Base-by-base conservation (phyloP, 2,329 filamentous ascomycete species). In the Cladosporium oxysporum region DNA sequence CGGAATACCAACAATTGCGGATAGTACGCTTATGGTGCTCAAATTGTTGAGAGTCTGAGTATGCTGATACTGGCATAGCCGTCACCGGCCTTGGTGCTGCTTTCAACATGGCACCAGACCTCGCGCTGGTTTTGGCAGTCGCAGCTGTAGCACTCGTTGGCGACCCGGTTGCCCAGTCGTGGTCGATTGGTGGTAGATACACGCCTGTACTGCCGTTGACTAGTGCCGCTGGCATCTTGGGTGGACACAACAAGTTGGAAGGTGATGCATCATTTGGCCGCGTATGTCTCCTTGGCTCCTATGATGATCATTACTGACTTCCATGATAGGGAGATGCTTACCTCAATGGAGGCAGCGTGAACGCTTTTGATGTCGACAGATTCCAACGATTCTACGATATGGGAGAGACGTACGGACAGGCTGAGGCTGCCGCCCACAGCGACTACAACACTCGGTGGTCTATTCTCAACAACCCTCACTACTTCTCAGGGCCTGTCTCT, bases 111-210 rank as follows among this genome's bases (percentile, higher is more conserved):
- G 72, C 71, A 26, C 62, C 68, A 6, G 68, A 74, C 28, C 67
- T 77, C 29, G 67, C 71, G 12, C 66, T 71, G 29, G 71, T 73
- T 23, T 73, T 78, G 26, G 71, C 76, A 23, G 71, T 70, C 18
- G 76, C 76, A 52, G 74, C 75, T 37, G 70, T 76, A 41, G 70
- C 72, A n/a, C 66, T 75, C 29, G 71, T 71, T 50, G 76, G 76
- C 10, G 33, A 35, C 12, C 33, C 33, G 12, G 33, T 35, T 1
- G 2, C 33, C 12, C 33, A 35, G 33, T 35, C 33, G 2, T 35
- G 33, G 33, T 35, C 33, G 11, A 53, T 28, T 7, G 35, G 35
- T 18, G 16, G 16, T 41, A 41, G 16, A 41, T 41, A 41, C 35
- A 18, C 35, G 5, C 35, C 35, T 3, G 35, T 41, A 41, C 35